Percentiles rank a stretch among this genome's conserved stretches.
Evolutionary conservation across 164 flowering plant species (phyloP).

Genomic region (Berberis vulgaris): DNA sequence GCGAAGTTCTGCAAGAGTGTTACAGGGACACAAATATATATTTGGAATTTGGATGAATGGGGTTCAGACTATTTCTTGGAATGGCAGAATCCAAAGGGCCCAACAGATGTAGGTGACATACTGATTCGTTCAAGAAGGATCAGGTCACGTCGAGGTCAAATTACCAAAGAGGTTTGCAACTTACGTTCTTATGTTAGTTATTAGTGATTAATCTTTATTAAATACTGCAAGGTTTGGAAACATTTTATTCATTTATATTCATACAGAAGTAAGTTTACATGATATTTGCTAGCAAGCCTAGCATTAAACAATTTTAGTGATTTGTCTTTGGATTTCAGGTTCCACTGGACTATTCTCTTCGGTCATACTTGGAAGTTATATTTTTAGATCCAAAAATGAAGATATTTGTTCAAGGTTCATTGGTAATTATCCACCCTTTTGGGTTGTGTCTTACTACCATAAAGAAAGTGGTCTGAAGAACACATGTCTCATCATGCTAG

Average conservation of each 20-base stretch:
- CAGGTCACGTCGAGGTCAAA: constrained; percentile 55
- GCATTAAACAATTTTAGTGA: background rate
- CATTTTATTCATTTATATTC: no score
- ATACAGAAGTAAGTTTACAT: no score
- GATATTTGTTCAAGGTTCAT: constrained; percentile 49
- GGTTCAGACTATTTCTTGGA: constrained; percentile 41
- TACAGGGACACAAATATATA: constrained; percentile 56
- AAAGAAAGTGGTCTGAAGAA: no score
- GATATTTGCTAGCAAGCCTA: background rate
- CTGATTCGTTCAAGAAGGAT: constrained; percentile 36
- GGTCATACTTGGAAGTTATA: constrained; percentile 47
- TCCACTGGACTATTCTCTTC: constrained; percentile 49
- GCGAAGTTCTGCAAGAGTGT: constrained; percentile 11
- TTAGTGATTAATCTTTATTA: no score
- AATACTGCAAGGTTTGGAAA: no score
- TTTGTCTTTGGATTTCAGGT: constrained; percentile 22
- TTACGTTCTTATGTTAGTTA: no score
- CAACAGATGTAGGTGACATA: constrained; percentile 41
- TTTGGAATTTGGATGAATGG: constrained; percentile 60
- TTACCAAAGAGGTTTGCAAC: constrained; percentile 32
- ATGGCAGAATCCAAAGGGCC: constrained; percentile 30
- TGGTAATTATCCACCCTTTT: constrained; percentile 23
- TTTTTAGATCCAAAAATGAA: constrained; percentile 57
- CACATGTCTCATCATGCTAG: no score
- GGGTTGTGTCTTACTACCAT: no score